Evolutionary conservation across 352 stramenopile genomes (phyloP).

Genomic region (Stramenopiles sp.): DNA sequence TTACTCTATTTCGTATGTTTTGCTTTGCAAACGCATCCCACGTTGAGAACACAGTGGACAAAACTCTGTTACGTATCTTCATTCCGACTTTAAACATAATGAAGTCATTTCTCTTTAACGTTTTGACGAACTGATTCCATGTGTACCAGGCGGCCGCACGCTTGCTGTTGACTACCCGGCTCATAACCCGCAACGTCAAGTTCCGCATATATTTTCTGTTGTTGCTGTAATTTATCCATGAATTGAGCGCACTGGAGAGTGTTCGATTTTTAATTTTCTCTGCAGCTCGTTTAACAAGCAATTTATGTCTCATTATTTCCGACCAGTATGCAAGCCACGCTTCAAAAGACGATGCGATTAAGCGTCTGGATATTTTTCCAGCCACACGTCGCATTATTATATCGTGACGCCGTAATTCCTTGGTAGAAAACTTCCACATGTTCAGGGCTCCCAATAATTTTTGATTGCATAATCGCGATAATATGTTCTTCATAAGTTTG

Average conservation of each 20-base stretch:
- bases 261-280: background rate
- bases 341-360: background rate
- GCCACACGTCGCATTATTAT: background rate
- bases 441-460: background rate
- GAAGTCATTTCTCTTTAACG: background rate
- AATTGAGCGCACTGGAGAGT: background rate
- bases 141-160: background rate
- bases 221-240: background rate
- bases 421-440: background rate
- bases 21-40: background rate
- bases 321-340: background rate
- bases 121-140: background rate
- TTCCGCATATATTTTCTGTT: background rate
- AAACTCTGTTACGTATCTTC: background rate
- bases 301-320: background rate
- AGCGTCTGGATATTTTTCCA: background rate
- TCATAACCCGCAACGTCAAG: background rate
- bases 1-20: background rate
- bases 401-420: background rate
- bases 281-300: background rate
- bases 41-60: background rate
- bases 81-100: conserved; percentile 3
- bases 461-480: background rate
- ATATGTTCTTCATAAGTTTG: background rate
- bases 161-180: background rate